Evolutionary conservation across 352 stramenopile species (phyloP).

Genomic region (Globisporangium solare): DNA sequence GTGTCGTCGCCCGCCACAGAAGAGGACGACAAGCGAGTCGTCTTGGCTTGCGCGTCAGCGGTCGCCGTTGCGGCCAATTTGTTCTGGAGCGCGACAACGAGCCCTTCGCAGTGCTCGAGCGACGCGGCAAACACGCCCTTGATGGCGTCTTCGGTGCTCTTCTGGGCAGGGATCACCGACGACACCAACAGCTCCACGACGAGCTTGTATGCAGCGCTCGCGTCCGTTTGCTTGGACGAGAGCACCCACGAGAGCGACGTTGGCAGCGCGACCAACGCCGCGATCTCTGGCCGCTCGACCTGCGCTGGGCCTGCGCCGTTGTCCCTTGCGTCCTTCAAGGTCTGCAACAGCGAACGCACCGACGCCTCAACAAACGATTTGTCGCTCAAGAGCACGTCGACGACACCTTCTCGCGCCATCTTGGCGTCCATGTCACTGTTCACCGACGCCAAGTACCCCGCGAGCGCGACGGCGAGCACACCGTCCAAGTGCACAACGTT

Average conservation of each 20-base stretch:
- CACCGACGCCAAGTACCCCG: conserved; percentile 47
- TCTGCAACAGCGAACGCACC: conserved; percentile 33
- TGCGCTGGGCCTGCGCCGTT: conserved; percentile 10
- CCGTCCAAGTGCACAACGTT: conserved; percentile 73
- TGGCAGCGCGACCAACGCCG: conserved; percentile 45
- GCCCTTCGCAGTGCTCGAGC: conserved; percentile 44
- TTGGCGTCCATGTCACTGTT: conserved; percentile 54
- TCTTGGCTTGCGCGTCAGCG: conserved; percentile 29
- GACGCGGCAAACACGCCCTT: conserved; percentile 48
- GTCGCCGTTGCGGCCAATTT: conserved; percentile 44
- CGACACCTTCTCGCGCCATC: conserved; percentile 50
- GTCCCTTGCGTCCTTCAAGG: conserved; percentile 14
- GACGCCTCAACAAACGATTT: conserved; percentile 50
- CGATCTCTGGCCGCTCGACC: conserved; percentile 52
- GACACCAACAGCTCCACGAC: conserved; percentile 59
- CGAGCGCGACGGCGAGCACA: conserved; percentile 60
- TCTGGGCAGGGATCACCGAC: conserved; percentile 41
- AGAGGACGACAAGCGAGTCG: conserved; percentile 11
- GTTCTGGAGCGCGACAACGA: conserved; percentile 50
- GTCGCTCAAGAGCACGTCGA: conserved; percentile 33
- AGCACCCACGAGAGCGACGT: conserved; percentile 64
- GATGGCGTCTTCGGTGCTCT: conserved; percentile 42
- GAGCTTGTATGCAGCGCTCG: conserved; percentile 42
- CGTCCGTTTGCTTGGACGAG: conserved; percentile 49
- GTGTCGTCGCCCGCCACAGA: conserved; percentile 19